Conservation (phyloP, 1,284 basidiomycete species). For the Fomitopsis schrenkii region DNA sequence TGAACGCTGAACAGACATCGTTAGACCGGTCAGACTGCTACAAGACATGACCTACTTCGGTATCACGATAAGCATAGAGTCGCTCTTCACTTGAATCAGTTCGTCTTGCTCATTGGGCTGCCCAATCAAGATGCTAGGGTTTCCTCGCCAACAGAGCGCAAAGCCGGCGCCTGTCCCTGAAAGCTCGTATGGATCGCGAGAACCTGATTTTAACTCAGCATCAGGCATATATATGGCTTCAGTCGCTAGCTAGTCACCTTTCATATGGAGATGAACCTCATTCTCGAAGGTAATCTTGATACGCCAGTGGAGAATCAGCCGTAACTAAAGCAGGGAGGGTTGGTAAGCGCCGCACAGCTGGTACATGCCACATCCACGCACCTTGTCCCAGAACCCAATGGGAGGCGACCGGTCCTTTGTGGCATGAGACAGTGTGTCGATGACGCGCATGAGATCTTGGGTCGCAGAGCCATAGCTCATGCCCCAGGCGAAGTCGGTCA, state of each 20-base stretch:
- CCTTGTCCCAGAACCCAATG: slow-evolving; percentile 94
- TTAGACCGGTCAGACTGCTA: not conserved
- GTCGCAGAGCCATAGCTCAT: slow-evolving; percentile 86
- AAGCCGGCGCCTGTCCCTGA: slow-evolving; percentile 85
- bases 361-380: slow-evolving; percentile 18
- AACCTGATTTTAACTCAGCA: slow-evolving; percentile 48
- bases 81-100: slow-evolving; percentile 81
- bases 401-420: slow-evolving; percentile 85
- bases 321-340: not conserved
- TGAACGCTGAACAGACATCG: slow-evolving; percentile 20
- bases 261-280: slow-evolving; percentile 80
- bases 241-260: slow-evolving; percentile 49
- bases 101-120: slow-evolving; percentile 76
- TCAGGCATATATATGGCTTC: slow-evolving; percentile 2
- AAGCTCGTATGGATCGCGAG: slow-evolving; percentile 79
- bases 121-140: slow-evolving; percentile 72
- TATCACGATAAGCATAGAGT: slow-evolving; percentile 78
- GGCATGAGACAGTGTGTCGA: slow-evolving; percentile 81
- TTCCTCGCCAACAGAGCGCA: slow-evolving; percentile 81
- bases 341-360: not conserved
- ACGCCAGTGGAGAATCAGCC: slow-evolving; percentile 74
- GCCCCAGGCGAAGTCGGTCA: slow-evolving; percentile 86
- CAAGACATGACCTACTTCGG: slow-evolving; percentile 60
- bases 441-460: slow-evolving; percentile 81
- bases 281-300: slow-evolving; percentile 70